phyloP scores from a whole-genome alignment of 768 basidiomycete species.

The Leccinum uliginosum region DNA sequence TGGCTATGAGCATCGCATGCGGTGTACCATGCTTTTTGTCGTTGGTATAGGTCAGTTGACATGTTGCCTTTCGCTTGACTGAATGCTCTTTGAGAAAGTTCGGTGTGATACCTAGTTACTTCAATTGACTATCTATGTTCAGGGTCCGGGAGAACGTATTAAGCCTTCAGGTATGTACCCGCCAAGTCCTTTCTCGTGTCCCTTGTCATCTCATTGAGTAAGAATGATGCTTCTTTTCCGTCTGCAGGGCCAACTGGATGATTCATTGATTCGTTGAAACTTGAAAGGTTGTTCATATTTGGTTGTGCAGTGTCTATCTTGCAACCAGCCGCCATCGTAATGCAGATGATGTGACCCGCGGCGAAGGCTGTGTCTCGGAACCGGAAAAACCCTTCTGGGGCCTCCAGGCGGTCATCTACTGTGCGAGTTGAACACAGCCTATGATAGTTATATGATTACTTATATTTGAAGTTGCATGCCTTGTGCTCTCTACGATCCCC shows the following conservation, averaged over 20 bases:
- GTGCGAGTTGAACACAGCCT: neutral
- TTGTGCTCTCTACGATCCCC: no score
- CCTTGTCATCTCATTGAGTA: neutral
- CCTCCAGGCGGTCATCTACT: neutral
- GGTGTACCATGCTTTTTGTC: neutral
- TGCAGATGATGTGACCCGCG: neutral
- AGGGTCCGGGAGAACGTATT: neutral
- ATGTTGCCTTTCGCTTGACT: neutral
- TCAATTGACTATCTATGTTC: neutral
- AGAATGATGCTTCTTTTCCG: no score
- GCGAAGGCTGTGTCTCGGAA: neutral
- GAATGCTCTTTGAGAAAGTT: neutral
- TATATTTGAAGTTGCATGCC: neutral
- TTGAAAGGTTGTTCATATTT: neutral
- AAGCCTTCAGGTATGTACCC: no score
- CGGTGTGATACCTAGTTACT: neutral
- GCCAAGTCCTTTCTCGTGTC: neutral
- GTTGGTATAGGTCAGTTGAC: neutral
- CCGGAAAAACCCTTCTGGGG: neutral
- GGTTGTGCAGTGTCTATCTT: neutral
- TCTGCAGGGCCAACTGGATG: neutral
- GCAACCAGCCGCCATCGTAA: neutral
- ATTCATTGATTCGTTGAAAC: no score
- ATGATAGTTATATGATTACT: neutral
- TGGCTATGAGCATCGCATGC: neutral